Conservation (phyloP, 1,284 basidiomycete genomes). For the Fomitopsis schrenkii region DNA sequence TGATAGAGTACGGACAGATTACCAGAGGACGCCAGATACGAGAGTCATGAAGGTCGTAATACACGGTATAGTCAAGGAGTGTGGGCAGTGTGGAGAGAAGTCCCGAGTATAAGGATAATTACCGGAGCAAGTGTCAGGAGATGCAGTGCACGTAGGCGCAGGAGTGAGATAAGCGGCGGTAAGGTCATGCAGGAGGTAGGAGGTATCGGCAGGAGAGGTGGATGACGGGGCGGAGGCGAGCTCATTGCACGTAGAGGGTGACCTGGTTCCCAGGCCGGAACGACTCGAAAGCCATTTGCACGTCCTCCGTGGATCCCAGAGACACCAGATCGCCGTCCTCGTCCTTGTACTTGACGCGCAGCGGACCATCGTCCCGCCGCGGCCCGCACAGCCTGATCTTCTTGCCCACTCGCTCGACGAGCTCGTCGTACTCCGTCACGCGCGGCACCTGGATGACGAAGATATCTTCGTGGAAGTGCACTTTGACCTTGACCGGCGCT, state of each 20-base stretch:
- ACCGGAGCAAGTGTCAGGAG: conserved; percentile 13
- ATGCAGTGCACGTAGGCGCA: conserved; percentile 9
- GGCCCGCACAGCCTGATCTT: conserved; percentile 90
- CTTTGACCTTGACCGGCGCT: conserved; percentile 76
- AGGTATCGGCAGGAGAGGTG: conserved; percentile 9
- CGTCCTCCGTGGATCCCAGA: conserved; percentile 84
- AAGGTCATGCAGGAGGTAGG: neutral
- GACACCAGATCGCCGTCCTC: conserved; percentile 90
- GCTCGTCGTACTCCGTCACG: conserved; percentile 70
- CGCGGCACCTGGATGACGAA: conserved; percentile 89
- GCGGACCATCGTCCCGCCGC: conserved; percentile 65
- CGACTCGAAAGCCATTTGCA: conserved; percentile 86
- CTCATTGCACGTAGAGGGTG: conserved; percentile 69
- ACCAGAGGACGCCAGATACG: conserved; percentile 9
- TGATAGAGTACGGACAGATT: conserved; percentile 17
- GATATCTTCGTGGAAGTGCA: conserved; percentile 86
- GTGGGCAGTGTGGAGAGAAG: conserved; percentile 20
- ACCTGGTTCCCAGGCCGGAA: conserved; percentile 71
- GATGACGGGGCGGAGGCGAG: neutral
- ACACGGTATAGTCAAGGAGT: conserved; percentile 18
- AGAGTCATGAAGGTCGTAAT: conserved; percentile 22
- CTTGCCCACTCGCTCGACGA: conserved; percentile 87
- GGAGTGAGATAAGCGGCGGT: conserved; percentile 14
- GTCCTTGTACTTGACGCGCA: conserved; percentile 86
- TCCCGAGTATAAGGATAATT: conserved; percentile 24